Conservation (phyloP, 345 rosid genomes). For the Syzygium grande region DNA sequence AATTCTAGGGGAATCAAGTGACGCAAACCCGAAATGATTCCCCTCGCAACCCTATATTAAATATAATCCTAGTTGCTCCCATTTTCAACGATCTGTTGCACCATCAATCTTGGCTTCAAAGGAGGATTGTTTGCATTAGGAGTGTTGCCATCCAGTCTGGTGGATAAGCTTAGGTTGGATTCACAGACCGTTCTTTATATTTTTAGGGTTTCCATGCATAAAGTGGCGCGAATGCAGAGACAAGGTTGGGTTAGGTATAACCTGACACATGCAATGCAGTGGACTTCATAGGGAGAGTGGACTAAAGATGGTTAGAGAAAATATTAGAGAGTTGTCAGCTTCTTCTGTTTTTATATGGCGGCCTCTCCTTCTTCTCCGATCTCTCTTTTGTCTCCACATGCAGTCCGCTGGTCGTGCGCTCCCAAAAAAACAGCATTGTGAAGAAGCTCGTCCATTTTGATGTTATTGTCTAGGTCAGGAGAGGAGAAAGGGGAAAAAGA, state of each 20-base stretch:
- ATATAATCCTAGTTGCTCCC: not conserved
- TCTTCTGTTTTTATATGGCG: not conserved
- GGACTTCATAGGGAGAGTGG: not conserved
- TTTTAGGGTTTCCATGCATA: not conserved
- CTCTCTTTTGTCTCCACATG: conserved; percentile 28
- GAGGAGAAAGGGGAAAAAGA: not conserved
- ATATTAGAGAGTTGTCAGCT: not conserved
- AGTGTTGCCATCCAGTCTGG: not conserved
- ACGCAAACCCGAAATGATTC: not conserved
- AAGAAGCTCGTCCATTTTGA: not conserved
- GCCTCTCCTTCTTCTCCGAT: not conserved
- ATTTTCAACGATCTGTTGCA: not conserved
- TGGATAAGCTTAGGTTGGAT: not conserved
- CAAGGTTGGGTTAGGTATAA: not conserved
- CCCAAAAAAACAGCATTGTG: not conserved
- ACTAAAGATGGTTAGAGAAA: not conserved
- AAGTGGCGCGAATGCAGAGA: not conserved
- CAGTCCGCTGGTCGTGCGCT: conserved; percentile 25
- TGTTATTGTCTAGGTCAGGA: not conserved
- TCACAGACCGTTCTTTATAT: not conserved
- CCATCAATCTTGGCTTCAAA: not conserved
- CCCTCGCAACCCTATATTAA: not conserved
- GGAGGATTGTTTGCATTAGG: not conserved
- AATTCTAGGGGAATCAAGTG: not conserved
- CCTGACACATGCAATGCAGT: not conserved